Percentiles rank a stretch among this genome's conserved stretches.
Evolutionary conservation across 768 basidiomycete genomes (phyloP).

Genomic region (Boletellus ananas): DNA sequence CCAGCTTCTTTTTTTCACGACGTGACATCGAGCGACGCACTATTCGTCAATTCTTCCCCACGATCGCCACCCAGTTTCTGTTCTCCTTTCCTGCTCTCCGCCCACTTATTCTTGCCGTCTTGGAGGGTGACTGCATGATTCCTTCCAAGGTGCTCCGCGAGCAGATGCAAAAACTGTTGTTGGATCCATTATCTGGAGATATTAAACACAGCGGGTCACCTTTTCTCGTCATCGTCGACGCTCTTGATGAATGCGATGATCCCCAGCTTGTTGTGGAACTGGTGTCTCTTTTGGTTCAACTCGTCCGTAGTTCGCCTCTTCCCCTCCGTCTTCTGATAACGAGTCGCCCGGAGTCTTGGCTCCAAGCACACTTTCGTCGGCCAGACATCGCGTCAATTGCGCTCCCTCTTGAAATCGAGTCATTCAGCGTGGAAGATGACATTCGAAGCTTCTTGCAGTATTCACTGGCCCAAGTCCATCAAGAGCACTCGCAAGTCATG

Average conservation of each 20-base stretch:
- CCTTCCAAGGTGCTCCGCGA: conserved; percentile 19
- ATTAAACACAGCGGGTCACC: not conserved
- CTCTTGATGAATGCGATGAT: conserved; percentile 24
- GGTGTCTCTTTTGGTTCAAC: conserved; percentile 18
- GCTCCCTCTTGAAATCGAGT: conserved; percentile 15
- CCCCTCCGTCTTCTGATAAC: conserved; percentile 25
- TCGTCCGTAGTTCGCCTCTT: conserved; percentile 7
- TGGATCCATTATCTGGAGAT: conserved; percentile 14
- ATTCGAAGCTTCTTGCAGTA: conserved; percentile 19
- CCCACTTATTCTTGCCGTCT: conserved; percentile 8
- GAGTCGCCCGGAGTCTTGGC: conserved; percentile 15
- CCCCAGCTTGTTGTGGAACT: conserved; percentile 20
- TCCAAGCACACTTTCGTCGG: conserved; percentile 16
- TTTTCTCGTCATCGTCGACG: conserved; percentile 18
- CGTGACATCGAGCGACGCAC: conserved; percentile 17
- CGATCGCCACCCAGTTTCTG: conserved; percentile 30
- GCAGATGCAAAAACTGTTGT: conserved; percentile 22
- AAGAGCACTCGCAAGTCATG: conserved; percentile 15
- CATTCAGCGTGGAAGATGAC: conserved; percentile 20
- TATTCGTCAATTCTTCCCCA: conserved; percentile 23
- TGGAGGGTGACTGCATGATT: conserved; percentile 20
- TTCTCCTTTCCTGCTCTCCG: conserved; percentile 12
- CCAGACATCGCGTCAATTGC: conserved; percentile 10
- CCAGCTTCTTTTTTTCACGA: conserved; percentile 33
- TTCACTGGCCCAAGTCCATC: conserved; percentile 12